Conservation (phyloP, 164 flowering plant genomes). For the Chloranthus sessilifolius region DNA sequence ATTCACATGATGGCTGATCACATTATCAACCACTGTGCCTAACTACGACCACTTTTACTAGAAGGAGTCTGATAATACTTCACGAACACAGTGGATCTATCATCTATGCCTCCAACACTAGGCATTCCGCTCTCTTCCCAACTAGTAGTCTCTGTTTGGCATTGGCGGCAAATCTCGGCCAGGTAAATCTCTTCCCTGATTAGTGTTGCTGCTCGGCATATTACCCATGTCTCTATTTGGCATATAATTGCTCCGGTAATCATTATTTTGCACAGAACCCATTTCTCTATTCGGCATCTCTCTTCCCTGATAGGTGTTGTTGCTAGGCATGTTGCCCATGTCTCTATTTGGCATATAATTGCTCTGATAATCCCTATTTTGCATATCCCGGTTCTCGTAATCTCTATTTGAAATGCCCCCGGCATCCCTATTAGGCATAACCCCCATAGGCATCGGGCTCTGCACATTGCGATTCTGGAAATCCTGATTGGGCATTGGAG, state of each 20-base stretch:
- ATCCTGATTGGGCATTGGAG: background rate
- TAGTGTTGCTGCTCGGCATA: conserved; percentile 25
- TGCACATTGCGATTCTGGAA: background rate
- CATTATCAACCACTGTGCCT: too few relatives aligned
- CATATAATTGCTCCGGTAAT: conserved; percentile 19
- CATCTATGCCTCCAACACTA: too few relatives aligned
- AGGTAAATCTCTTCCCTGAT: conserved; percentile 25
- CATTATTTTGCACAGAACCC: conserved; percentile 19
- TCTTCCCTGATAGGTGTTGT: conserved; percentile 26
- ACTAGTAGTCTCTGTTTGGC: conserved; percentile 10
- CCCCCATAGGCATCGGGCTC: conserved; percentile 3
- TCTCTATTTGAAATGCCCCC: conserved; percentile 1
- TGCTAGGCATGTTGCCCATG: conserved; percentile 19
- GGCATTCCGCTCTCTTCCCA: too few relatives aligned
- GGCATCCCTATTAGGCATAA: conserved; percentile 15
- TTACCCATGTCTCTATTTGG: conserved; percentile 23
- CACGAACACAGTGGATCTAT: too few relatives aligned
- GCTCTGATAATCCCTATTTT: conserved; percentile 25
- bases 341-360: conserved; percentile 19
- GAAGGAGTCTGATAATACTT: too few relatives aligned
- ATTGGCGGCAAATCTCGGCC: conserved; percentile 25
- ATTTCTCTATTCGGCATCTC: conserved; percentile 14
- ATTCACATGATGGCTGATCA: too few relatives aligned
- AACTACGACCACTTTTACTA: too few relatives aligned
- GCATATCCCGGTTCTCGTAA: conserved; percentile 5